Percentiles rank a stretch among this genome's conserved stretches.
Conservation (phyloP, 495 filamentous ascomycete genomes). For the Tuber calosporum region DNA sequence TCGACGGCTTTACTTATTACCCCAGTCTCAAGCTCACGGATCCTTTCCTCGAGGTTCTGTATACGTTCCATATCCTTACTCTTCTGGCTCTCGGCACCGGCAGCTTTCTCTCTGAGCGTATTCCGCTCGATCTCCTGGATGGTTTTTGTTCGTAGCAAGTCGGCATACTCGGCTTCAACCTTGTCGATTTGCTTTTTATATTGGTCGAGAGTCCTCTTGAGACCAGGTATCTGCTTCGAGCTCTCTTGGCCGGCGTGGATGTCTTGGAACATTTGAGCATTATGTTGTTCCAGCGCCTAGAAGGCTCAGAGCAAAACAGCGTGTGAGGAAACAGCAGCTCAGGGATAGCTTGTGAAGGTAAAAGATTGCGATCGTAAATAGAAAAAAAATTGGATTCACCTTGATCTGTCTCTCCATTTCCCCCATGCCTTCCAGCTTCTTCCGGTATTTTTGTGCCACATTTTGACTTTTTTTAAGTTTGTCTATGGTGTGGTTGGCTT, state of each 20-base stretch:
- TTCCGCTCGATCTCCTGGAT: slow-evolving; percentile 33
- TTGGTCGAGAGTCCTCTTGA: slow-evolving; percentile 41
- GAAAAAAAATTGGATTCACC: slow-evolving; percentile 17
- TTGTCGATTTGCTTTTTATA: slow-evolving; percentile 42
- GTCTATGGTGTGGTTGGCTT: slow-evolving; percentile 41
- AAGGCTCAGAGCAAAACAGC: slow-evolving; percentile 11
- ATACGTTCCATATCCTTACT: slow-evolving; percentile 42
- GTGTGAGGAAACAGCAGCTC: slow-evolving; percentile 28
- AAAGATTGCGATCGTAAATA: not conserved
- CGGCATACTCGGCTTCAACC: slow-evolving; percentile 37
- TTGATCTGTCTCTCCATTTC: slow-evolving; percentile 40
- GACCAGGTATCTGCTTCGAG: slow-evolving; percentile 39
- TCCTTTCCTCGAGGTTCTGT: slow-evolving; percentile 47
- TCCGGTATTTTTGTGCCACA: slow-evolving; percentile 42
- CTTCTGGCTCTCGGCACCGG: slow-evolving; percentile 40
- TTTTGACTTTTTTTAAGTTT: slow-evolving; percentile 41
- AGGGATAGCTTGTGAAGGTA: not conserved
- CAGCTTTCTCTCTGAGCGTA: slow-evolving; percentile 37
- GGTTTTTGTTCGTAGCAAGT: slow-evolving; percentile 33
- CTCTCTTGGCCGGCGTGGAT: slow-evolving; percentile 38
- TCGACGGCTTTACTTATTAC: slow-evolving; percentile 34
- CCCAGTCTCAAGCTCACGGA: slow-evolving; percentile 54
- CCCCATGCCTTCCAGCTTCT: slow-evolving; percentile 40
- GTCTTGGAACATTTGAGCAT: slow-evolving; percentile 35
- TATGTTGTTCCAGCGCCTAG: slow-evolving; percentile 37